Evolutionary conservation across 108 stramenopile genomes (phyloP), one percentile per base, ranked within the genome.

Genomic region (Bacterosira constricta): DNA sequence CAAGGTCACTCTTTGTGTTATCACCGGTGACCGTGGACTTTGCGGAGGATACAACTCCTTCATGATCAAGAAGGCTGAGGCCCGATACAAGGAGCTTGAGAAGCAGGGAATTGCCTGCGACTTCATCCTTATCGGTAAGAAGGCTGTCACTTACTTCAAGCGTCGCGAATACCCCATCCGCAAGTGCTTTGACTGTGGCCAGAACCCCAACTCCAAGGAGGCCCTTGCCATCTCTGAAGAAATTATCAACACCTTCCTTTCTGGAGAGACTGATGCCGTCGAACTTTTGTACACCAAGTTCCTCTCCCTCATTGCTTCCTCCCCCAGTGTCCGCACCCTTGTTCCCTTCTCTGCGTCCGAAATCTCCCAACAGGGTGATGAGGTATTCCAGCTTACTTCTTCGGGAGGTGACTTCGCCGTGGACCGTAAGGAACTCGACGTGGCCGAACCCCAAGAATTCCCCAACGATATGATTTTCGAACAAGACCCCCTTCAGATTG

Each of bases 281-380:
- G 97, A 98, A 76, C 91, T 98, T 66, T 77, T 97, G 47, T 98
- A 98, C 96, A 97, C 96, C 64, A 92, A 92, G 82, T 98, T 98
- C 73, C 86, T 94, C 11, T 94, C 92, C 29, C 88, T 98, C 62
- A 97, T 98, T 64, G 86, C 96, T 17, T 98, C 96, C 47, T 67
- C 71, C 23, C 96, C 97, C 37, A 70, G 80, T 32, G 89, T 96
- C 47, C 92, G 96, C 54, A 98, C 97, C 36, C 84, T 98, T 66
- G 93, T 98, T 38, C 97, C 97, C n/a, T 93, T 98, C 83, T 92
- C 94, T 18, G 92, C 93, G 35, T 89, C 88, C 31, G 96, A 96
- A 42, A 92, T 98, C 73, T 92, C 92, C 68, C 71, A 80, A 65
- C 86, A 93, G 75, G 92, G 83, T 52, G 97, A 98, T 74, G 97